Base-by-base conservation (phyloP, 495 filamentous ascomycete species). In the Penicillium robsamsonii region DNA sequence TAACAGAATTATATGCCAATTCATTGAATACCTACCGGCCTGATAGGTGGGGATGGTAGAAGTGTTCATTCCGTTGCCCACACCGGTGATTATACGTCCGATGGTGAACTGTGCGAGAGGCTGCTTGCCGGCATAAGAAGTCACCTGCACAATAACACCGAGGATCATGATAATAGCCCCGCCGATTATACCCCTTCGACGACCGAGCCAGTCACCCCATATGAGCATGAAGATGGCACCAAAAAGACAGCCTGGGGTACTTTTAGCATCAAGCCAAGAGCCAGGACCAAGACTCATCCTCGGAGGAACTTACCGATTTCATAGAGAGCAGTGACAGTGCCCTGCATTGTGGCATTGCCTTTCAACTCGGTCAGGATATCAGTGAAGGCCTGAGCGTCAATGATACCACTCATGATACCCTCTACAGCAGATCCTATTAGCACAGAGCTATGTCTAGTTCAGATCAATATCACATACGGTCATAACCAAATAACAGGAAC, bases 311-410 rank as follows among this genome's bases (percentile, higher is more conserved):
- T 59, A 71, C 70, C 88, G 38, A 90, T 80, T 64, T 89, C 86
- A 67, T 90, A 90, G 46, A 90, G 86, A 5, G 88, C 85, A 3
- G 88, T 91, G n/a, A 90, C 85, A 11, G 87, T 78, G 18, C 85
- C 88, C 64, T 90, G 86, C 78, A 88, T 85, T 0, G 84, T 85
- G 6, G 84, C 72, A 59, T 88, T 76, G 55, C 76, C 70, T 40
- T 73, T 77, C 0, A 86, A 87, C 31, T 81, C 81, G 11, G 79
- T 78, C 58, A 91, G 88, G 30, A 81, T 75, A 33, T 81, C 60
- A 63, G 84, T 87, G 74, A 92, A 91, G 7, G 79, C 79, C 0
- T 76, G 69, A 0, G 86, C 82, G 22, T 82, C 83, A 55, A 91
- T 88, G 67, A 90, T 90, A 51, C 88, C 86, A 60, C 76, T 81